Evolutionary conservation across 805 yeast species (phyloP).

Genomic region (Candida maltosa): DNA sequence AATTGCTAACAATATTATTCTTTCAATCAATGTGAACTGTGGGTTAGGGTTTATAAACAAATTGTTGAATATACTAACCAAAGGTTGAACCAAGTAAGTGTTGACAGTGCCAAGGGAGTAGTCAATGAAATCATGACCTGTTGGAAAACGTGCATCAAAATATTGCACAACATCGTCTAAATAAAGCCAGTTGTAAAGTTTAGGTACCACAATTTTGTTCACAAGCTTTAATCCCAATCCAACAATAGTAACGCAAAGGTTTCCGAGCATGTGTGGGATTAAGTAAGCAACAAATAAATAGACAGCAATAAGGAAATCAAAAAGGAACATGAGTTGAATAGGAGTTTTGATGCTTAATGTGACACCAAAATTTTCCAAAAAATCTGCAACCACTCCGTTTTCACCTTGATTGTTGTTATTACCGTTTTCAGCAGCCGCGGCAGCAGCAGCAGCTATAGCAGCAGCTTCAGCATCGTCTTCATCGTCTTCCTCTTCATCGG

Average conservation of each 20-base stretch:
- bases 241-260: conserved; percentile 12
- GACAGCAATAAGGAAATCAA: conserved; percentile 28
- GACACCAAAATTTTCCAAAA: conserved; percentile 35
- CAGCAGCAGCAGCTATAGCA: conserved; percentile 7
- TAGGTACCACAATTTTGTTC: neutral
- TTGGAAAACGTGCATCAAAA: too few species aligned
- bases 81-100: conserved; percentile 19
- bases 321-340: conserved; percentile 26
- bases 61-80: conserved; percentile 10
- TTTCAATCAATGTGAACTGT: conserved; percentile 33
- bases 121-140: conserved; percentile 13
- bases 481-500: conserved; percentile 10
- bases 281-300: conserved; percentile 43
- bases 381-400: conserved; percentile 20
- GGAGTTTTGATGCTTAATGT: conserved; percentile 34
- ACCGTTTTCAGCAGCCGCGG: conserved; percentile 11
- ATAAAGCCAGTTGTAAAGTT: neutral
- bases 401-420: conserved; percentile 11
- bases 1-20: conserved; percentile 30
- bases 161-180: too few species aligned
- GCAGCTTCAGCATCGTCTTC: conserved; percentile 4
- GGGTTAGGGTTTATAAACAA: conserved; percentile 16
- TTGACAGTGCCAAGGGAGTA: conserved; percentile 10
- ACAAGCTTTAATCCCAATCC: conserved; percentile 10
- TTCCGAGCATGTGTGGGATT: conserved; percentile 48